A percentile compares a stretch with the other conserved stretches of the same genome.
phyloP scores from a whole-genome alignment of 495 filamentous ascomycete species.

The Daldinia decipiens region DNA sequence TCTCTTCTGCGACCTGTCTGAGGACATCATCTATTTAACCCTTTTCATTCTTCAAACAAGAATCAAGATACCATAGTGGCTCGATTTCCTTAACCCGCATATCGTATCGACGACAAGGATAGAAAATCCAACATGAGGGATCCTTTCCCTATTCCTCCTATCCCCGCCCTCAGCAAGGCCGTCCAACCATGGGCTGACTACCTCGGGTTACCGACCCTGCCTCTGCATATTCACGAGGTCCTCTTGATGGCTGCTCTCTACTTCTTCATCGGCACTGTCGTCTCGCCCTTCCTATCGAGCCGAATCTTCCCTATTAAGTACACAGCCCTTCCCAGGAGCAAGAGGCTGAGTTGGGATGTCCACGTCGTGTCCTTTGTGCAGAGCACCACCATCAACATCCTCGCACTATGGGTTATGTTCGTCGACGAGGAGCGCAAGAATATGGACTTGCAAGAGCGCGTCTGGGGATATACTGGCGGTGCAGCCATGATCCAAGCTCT shows the following conservation, averaged over 20 bases:
- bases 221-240: constrained; percentile 90
- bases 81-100: not conserved
- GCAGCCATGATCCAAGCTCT: constrained; percentile 84
- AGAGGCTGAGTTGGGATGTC: constrained; percentile 92
- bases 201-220: constrained; percentile 73
- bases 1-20: not conserved
- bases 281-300: constrained; percentile 80
- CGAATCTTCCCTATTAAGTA: constrained; percentile 78
- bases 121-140: constrained; percentile 66
- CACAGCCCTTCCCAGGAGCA: constrained; percentile 69
- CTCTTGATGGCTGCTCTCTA: constrained; percentile 78
- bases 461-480: constrained; percentile 90
- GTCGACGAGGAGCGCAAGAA: constrained; percentile 76
- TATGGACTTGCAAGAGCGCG: constrained; percentile 78
- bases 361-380: constrained; percentile 95
- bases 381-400: constrained; percentile 76
- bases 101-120: not conserved
- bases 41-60: constrained; percentile 2
- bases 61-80: not conserved
- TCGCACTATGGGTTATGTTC: constrained; percentile 87
- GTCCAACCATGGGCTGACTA: constrained; percentile 68
- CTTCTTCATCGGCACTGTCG: constrained; percentile 73
- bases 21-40: not conserved
- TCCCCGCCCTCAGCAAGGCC: constrained; percentile 62
- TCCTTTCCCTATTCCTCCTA: constrained; percentile 71